phyloP scores from a whole-genome alignment of 441 rosid genomes.

The Euphorbia corollata region DNA sequence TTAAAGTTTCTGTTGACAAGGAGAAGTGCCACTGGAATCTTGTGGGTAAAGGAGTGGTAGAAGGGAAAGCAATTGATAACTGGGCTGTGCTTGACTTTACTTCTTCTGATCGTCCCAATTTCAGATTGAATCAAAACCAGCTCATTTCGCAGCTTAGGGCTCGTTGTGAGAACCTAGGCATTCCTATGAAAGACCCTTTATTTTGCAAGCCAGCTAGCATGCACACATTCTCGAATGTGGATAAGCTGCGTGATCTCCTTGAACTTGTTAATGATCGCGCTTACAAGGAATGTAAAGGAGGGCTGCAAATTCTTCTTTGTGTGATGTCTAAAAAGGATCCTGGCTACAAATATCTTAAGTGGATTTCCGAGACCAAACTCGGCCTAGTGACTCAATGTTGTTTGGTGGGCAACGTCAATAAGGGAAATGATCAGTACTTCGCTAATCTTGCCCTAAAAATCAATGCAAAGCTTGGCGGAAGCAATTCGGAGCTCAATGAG shows the following conservation, averaged over 20 bases:
- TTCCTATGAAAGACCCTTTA: constrained; percentile 45
- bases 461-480: constrained; percentile 87
- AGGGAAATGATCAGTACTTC: constrained; percentile 50
- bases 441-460: constrained; percentile 74
- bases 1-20: constrained; percentile 45
- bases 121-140: constrained; percentile 12
- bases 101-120: constrained; percentile 20
- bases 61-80: constrained; percentile 49
- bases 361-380: constrained; percentile 63
- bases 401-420: constrained; percentile 37
- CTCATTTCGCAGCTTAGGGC: constrained; percentile 37
- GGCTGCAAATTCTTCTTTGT: constrained; percentile 50
- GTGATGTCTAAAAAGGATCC: constrained; percentile 53
- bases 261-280: constrained; percentile 28
- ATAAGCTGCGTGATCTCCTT: constrained; percentile 37
- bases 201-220: constrained; percentile 29
- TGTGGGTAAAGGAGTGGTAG: constrained; percentile 47
- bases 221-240: constrained; percentile 36
- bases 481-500: constrained; percentile 58
- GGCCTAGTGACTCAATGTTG: constrained; percentile 82
- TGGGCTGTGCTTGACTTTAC: constrained; percentile 76
- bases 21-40: constrained; percentile 79
- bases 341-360: constrained; percentile 77
- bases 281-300: constrained; percentile 23
- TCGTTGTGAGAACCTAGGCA: constrained; percentile 54